Evolutionary conservation across 108 stramenopile species (phyloP).

Genomic region (Nitzschia sp.): DNA sequence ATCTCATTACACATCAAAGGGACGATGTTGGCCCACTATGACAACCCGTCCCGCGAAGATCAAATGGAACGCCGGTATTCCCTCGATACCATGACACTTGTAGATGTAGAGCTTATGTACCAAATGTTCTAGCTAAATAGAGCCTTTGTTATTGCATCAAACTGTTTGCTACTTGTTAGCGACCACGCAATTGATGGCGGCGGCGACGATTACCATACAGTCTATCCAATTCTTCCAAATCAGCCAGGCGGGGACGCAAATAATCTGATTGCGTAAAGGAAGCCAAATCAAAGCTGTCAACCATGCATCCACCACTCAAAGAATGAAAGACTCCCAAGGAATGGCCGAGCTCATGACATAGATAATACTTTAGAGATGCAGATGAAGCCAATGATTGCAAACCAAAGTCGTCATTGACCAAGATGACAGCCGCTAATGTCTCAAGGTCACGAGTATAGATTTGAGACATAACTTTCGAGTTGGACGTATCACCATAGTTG

Average conservation of each 20-base stretch:
- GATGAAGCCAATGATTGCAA: not conserved
- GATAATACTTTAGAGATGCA: not conserved
- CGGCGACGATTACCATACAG: not conserved
- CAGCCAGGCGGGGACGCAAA: not conserved
- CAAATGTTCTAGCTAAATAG: too few species aligned
- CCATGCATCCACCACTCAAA: conserved; percentile 1
- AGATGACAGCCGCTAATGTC: not conserved
- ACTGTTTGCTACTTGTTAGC: too few species aligned
- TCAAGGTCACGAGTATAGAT: not conserved
- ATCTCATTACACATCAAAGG: too few species aligned
- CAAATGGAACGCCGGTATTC: too few species aligned
- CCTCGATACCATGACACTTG: too few species aligned
- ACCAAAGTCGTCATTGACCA: not conserved
- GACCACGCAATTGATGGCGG: too few species aligned
- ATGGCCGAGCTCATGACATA: conserved; percentile 6
- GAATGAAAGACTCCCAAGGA: not conserved
- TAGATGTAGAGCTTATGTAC: too few species aligned
- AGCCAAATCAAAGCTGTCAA: not conserved
- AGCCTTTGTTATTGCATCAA: too few species aligned
- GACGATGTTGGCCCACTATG: too few species aligned
- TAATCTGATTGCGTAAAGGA: not conserved
- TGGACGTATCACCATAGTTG: not conserved
- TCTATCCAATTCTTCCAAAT: not conserved
- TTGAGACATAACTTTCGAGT: not conserved
- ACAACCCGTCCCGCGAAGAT: too few species aligned